Conservation (phyloP, 768 basidiomycete species). For the Naganishia friedmannii region DNA sequence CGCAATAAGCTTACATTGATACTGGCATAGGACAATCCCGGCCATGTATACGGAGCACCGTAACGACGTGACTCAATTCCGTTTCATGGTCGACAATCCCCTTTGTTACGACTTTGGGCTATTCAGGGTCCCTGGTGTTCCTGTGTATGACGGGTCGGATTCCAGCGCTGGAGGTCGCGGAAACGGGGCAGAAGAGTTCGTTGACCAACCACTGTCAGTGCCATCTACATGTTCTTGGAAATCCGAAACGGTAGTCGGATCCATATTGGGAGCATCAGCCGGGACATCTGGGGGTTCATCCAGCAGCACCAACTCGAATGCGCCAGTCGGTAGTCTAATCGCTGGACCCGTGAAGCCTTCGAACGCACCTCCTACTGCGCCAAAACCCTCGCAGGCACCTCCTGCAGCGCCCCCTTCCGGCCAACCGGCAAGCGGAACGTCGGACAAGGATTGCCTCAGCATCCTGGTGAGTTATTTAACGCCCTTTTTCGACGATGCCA, state of each 20-base stretch:
- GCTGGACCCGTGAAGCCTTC: background rate
- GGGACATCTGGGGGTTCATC: background rate
- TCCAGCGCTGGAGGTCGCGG: background rate
- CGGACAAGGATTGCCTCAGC: too few species aligned
- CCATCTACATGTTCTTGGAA: background rate
- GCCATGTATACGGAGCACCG: background rate
- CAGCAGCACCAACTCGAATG: background rate
- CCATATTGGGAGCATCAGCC: background rate
- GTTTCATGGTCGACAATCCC: background rate
- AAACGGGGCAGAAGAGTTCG: background rate
- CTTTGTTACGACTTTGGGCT: background rate
- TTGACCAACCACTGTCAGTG: background rate
- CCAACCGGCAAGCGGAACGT: too few species aligned
- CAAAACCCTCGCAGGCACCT: background rate
- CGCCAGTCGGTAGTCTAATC: background rate
- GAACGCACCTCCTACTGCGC: background rate
- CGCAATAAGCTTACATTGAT: background rate
- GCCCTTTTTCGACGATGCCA: too few species aligned
- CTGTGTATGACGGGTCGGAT: constrained; percentile 2
- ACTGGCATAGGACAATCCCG: background rate
- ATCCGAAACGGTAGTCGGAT: too few species aligned
- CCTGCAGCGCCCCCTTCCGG: too few species aligned
- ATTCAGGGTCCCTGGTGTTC: constrained; percentile 12
- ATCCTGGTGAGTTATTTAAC: too few species aligned
- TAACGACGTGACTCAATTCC: background rate